Base-by-base conservation (phyloP, 2,329 filamentous ascomycete species). In the Elsinoe australis region DNA sequence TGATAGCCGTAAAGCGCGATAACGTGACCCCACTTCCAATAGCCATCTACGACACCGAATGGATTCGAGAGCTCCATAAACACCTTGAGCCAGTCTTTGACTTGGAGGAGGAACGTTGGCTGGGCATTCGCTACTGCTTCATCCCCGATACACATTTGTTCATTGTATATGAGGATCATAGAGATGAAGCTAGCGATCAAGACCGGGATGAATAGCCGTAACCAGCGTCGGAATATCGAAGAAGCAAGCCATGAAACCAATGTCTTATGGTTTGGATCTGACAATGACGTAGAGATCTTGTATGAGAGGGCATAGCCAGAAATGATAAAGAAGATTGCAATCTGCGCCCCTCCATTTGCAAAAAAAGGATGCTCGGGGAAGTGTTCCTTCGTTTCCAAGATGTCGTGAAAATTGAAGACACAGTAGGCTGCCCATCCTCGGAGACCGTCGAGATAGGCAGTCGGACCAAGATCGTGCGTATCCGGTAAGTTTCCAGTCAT, bases 311-410 rank as follows among this genome's bases (percentile, higher is more conserved):
- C 36, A 9, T 41, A 41, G 19, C 36, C 36, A 14, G 36, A 41
- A 8, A 41, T 26, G 36, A 41, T 22, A 18, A 41, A 14, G 22
- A 41, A 41, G 21, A 41, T 10, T 2, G 21, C 36, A 6, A 41
- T 28, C n/a, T n/a, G n/a, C n/a, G n/a, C n/a, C n/a, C n/a, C n/a
- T n/a, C n/a, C n/a, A n/a, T n/a, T n/a, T n/a, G n/a, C n/a, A n/a
- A n/a, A n/a, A 57, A 73, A 79, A 50, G 74, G 66, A 3, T 79
- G 64, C 10, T 76, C 67, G 14, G 79, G 48, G 51, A 79, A 69
- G 5, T 76, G 76, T 1, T 79, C 66, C 56, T 74, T 72, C 53
- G 76, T 39, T 10, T 51, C 46, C 28, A 41, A 34, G 12, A 36
- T 33, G 31, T 54, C 49, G 48, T 58, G 56, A 48, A 51, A 57